phyloP scores from a whole-genome alignment of 306 rosid genomes.

The Abrus precatorius region DNA sequence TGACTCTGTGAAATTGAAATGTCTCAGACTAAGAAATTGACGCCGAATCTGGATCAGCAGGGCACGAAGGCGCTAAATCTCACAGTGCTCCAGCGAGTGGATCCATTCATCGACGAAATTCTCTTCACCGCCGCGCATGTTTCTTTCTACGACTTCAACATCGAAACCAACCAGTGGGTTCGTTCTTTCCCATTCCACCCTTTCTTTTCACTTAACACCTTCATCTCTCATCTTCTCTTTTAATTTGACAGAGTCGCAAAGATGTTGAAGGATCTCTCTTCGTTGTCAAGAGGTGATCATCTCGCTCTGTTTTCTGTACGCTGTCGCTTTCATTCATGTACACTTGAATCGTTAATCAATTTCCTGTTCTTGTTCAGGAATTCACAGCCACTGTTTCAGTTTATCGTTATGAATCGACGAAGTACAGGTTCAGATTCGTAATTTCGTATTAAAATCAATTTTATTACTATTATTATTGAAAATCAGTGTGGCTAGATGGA shows the following conservation, averaged over 20 bases:
- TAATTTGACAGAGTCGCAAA: constrained; percentile 74
- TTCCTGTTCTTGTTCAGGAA: constrained; percentile 58
- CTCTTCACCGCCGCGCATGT: constrained; percentile 95
- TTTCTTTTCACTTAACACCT: constrained; percentile 12
- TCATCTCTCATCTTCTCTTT: not conserved
- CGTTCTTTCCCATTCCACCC: constrained; percentile 47
- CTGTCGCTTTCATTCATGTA: constrained; percentile 14
- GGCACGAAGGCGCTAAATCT: constrained; percentile 90
- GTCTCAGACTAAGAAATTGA: constrained; percentile 74
- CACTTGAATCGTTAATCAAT: constrained; percentile 16
- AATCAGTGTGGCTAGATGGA: not conserved
- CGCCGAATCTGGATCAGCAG: constrained; percentile 92
- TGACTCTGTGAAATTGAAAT: not conserved
- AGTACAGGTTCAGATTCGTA: constrained; percentile 72
- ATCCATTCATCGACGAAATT: constrained; percentile 90
- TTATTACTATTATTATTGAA: not conserved
- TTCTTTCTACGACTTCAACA: constrained; percentile 84
- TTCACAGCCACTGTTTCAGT: constrained; percentile 88
- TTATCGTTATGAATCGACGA: constrained; percentile 94
- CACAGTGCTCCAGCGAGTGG: constrained; percentile 88
- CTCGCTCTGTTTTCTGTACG: constrained; percentile 5
- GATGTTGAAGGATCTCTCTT: constrained; percentile 99
- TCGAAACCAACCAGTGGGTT: constrained; percentile 90
- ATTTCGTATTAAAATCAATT: not conserved
- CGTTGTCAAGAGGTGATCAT: constrained; percentile 84